A percentile compares a stretch with the other conserved stretches of the same genome.
Evolutionary conservation across 2,329 filamentous ascomycete genomes (phyloP).

Genomic region (Coniella lustricola): DNA sequence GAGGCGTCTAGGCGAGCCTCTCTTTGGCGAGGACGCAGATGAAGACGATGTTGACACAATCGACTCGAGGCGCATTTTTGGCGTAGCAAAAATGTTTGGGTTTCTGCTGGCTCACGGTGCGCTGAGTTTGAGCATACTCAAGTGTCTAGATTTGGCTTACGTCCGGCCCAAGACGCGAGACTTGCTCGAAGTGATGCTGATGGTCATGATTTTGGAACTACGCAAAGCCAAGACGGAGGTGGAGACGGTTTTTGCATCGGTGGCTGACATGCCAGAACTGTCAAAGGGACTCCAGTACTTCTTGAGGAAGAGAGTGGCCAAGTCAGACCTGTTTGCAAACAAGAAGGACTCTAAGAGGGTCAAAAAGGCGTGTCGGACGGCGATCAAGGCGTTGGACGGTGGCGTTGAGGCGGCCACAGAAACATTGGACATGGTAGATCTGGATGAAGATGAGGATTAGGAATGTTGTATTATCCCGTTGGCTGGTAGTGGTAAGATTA

Average conservation of each 20-base stretch:
- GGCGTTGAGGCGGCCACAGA: constrained; percentile 17
- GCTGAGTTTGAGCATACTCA: constrained; percentile 44
- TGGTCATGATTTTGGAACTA: constrained; percentile 61
- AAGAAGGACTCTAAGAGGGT: constrained; percentile 42
- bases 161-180: constrained; percentile 67
- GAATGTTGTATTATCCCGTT: too few species aligned
- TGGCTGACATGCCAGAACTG: constrained; percentile 59
- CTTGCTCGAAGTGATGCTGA: constrained; percentile 75
- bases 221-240: constrained; percentile 36
- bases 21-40: constrained; percentile 58
- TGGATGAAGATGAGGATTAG: too few species aligned
- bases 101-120: constrained; percentile 40
- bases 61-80: constrained; percentile 44
- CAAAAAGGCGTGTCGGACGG: constrained; percentile 39
- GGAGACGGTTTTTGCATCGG: constrained; percentile 58
- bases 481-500: too few species aligned
- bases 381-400: constrained; percentile 29
- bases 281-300: constrained; percentile 73
- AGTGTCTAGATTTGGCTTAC: constrained; percentile 71
- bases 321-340: constrained; percentile 48
- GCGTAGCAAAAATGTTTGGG: constrained; percentile 49
- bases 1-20: constrained; percentile 73
- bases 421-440: background rate
- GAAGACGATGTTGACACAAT: constrained; percentile 45
- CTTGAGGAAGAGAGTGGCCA: constrained; percentile 65